Base-by-base conservation (phyloP, 495 filamentous ascomycete species). In the Aspergillus steynii region DNA sequence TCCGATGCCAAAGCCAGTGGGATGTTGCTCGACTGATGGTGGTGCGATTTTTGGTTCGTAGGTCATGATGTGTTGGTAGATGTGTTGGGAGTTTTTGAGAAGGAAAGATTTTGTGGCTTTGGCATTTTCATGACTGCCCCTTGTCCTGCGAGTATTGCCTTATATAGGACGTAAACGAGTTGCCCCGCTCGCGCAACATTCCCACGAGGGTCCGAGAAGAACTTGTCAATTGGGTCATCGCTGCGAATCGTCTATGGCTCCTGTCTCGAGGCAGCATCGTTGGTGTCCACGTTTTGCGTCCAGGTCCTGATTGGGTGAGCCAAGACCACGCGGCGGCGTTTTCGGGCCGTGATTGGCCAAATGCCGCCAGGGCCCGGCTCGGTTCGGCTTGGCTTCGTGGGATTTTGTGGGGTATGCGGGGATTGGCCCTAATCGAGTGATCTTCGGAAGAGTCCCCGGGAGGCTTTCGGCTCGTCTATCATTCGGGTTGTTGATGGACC, bases 11-110 rank as follows among this genome's bases (percentile, higher is more conserved):
- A 73, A 63, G 12, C 73, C 73, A 3, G 70, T 68, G 14, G 63
- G 53, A 51, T 77, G 70, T 51, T 77, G 74, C 61, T 74, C 74
- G 45, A 69, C 68, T 15, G 68, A 63, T n/a, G 65, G 29, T 6
- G 65, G 57, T 27, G 59, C 37, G 28, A 64, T 60, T 20, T 29
- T 49, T n/a, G 60, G 65, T 32, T 63, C 56, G 53, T 29, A 37
- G 12, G 37, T 54, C 62, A 60, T 63, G 8, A 5, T 51, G 31
- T 37, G 25, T 47, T 27, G 27, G 10, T 2, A 26, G 1, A 27
- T 31, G 29, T 10, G 37, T 37, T 20, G 46, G 27, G 12, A 53
- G 20, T 0, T 27, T 1, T n/a, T 1, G 7, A 12, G 10, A 31
- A 32, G 12, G 29, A 53, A 2, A 31, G 20, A n/a, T 28, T 1